A percentile compares a stretch with the other conserved stretches of the same genome.
phyloP scores from a whole-genome alignment of 2,329 filamentous ascomycete genomes.

The Pseudogymnoascus verrucosus region DNA sequence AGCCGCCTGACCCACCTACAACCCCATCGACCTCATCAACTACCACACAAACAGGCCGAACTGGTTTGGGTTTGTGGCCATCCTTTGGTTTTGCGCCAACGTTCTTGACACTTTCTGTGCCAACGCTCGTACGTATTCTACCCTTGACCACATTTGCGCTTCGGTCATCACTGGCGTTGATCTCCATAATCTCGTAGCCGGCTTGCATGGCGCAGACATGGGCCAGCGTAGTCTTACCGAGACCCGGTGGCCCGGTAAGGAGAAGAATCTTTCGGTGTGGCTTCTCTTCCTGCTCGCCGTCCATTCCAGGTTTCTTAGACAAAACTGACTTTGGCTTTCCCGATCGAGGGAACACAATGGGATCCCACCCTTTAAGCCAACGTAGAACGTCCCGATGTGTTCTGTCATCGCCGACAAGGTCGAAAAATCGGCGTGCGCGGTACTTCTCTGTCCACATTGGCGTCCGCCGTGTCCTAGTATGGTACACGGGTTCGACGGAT shows the following conservation, averaged over 20 bases:
- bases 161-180: constrained; percentile 95
- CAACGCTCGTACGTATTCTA: constrained; percentile 82
- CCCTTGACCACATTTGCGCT: constrained; percentile 85
- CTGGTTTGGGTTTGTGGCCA: constrained; percentile 56
- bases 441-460: constrained; percentile 97
- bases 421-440: constrained; percentile 81
- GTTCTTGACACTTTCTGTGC: constrained; percentile 85
- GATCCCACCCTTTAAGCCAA: constrained; percentile 93
- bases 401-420: constrained; percentile 87
- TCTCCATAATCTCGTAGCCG: constrained; percentile 92
- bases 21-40: constrained; percentile 97
- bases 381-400: constrained; percentile 84
- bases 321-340: constrained; percentile 48
- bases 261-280: constrained; percentile 81
- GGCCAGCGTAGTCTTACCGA: constrained; percentile 92
- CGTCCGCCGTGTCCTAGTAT: constrained; percentile 30
- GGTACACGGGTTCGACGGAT: constrained; percentile 32
- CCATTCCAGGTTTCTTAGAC: constrained; percentile 33
- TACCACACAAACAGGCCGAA: constrained; percentile 83
- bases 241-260: constrained; percentile 80
- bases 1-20: constrained; percentile 66
- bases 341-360: constrained; percentile 72
- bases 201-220: constrained; percentile 94
- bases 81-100: constrained; percentile 47
- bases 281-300: constrained; percentile 57